These are phyloP conservation scores for Corymbia calophylla DNA, from an alignment of 441 rosid species.

Conservation along the genomic window DNA sequence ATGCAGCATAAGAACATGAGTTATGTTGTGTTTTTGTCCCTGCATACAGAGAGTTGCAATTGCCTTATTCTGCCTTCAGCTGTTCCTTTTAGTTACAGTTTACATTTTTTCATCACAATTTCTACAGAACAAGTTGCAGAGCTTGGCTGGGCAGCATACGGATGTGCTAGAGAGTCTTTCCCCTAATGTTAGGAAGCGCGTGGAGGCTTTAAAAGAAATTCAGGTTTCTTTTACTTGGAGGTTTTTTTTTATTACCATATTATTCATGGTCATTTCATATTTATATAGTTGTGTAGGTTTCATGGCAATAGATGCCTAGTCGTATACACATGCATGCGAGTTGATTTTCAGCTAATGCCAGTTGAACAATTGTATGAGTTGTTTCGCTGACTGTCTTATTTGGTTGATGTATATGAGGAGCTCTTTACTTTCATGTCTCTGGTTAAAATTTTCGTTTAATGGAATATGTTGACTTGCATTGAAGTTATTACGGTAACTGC, in stretches of 20 bases:
- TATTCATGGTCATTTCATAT: not conserved
- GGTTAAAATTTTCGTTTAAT: not conserved
- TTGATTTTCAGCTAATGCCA: not conserved
- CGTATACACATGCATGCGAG: not conserved
- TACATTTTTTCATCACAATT: not conserved
- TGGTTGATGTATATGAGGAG: not conserved
- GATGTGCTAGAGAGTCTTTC: conserved; percentile 55
- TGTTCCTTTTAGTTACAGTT: not conserved
- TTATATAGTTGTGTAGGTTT: not conserved
- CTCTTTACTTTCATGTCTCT: not conserved
- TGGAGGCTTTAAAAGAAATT: conserved; percentile 73
- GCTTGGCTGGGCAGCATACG: conserved; percentile 65
- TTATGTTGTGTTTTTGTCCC: not conserved
- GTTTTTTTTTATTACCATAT: not conserved
- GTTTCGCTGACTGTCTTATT: not conserved
- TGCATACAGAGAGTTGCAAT: not conserved
- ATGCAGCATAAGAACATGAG: not conserved
- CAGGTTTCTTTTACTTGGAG: conserved; percentile 36
- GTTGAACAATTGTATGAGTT: not conserved
- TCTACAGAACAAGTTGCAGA: conserved; percentile 67
- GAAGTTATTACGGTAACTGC: not conserved
- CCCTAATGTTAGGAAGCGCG: conserved; percentile 62
- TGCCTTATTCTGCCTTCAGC: not conserved
- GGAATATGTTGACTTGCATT: not conserved
- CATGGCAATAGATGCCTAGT: not conserved